A percentile compares a stretch with the other conserved stretches of the same genome.
Evolutionary conservation across 2,329 filamentous ascomycete genomes (phyloP).

Genomic region (Colletotrichum destructivum): DNA sequence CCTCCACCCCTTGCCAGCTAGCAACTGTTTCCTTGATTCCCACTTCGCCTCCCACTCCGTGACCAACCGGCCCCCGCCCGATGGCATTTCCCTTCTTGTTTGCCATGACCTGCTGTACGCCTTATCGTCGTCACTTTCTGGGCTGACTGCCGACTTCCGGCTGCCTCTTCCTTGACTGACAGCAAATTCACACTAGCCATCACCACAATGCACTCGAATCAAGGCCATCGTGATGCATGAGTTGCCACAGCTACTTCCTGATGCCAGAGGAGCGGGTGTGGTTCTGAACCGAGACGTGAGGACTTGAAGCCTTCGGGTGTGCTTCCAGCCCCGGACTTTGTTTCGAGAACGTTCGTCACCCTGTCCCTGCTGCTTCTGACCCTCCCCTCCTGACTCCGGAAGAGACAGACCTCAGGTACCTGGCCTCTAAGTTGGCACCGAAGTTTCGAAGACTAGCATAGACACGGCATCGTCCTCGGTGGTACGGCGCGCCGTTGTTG

Average conservation of each 20-base stretch:
- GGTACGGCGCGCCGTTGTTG: background rate
- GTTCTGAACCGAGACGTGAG: background rate
- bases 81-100: background rate
- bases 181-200: background rate
- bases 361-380: conserved; percentile 6
- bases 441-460: background rate
- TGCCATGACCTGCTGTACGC: conserved; percentile 6
- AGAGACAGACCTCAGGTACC: background rate
- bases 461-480: background rate
- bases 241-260: background rate
- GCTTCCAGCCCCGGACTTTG: conserved; percentile 4
- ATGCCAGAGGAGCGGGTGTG: background rate
- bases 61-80: background rate
- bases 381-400: conserved; percentile 1
- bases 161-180: background rate
- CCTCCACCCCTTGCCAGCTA: conserved; percentile 9
- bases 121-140: conserved; percentile 14
- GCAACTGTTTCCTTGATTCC: conserved; percentile 24
- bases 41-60: background rate
- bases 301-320: background rate
- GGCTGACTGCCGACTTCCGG: conserved; percentile 1
- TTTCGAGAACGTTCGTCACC: background rate
- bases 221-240: background rate
- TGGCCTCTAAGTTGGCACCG: background rate
- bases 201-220: background rate